Conservation (phyloP, 768 basidiomycete genomes). For the Termitomyces sp. region DNA sequence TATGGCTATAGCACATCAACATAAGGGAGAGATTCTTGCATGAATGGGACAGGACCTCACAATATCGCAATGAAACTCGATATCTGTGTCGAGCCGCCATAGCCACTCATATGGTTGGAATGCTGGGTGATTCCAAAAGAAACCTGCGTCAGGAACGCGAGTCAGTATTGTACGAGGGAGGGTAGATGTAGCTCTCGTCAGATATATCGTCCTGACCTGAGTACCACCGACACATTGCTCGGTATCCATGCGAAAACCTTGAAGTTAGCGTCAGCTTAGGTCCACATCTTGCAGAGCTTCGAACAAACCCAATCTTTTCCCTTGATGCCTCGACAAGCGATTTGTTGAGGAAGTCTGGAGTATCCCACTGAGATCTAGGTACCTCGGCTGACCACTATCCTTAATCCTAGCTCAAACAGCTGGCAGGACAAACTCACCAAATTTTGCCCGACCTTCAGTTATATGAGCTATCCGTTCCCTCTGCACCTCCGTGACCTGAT, state of each 20-base stretch:
- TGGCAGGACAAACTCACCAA: slow-evolving; percentile 13
- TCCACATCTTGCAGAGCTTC: neutral
- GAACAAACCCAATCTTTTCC: slow-evolving; percentile 18
- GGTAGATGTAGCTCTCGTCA: neutral
- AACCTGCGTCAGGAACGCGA: slow-evolving; percentile 12
- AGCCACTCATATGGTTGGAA: slow-evolving; percentile 22
- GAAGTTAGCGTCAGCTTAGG: neutral
- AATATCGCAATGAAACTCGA: slow-evolving; percentile 25
- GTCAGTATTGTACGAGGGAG: neutral
- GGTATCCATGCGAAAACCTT: slow-evolving; percentile 22
- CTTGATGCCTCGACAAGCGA: slow-evolving; percentile 17
- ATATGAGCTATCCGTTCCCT: slow-evolving; percentile 19
- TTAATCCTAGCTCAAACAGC: slow-evolving; percentile 1
- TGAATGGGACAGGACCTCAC: slow-evolving; percentile 10
- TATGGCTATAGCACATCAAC: slow-evolving; percentile 14
- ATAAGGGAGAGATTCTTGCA: neutral
- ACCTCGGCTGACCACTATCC: slow-evolving; percentile 12
- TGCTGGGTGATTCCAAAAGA: slow-evolving; percentile 24
- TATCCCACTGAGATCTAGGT: slow-evolving; percentile 18
- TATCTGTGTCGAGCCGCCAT: slow-evolving; percentile 25
- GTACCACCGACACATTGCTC: slow-evolving; percentile 25
- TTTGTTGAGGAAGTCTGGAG: slow-evolving; percentile 18
- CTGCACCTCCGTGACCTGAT: slow-evolving; percentile 17
- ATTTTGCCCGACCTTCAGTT: slow-evolving; percentile 21
- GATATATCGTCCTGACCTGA: slow-evolving; percentile 15